Conservation (phyloP, 2,329 filamentous ascomycete genomes). For the Beauveria scarabaeidicola region DNA sequence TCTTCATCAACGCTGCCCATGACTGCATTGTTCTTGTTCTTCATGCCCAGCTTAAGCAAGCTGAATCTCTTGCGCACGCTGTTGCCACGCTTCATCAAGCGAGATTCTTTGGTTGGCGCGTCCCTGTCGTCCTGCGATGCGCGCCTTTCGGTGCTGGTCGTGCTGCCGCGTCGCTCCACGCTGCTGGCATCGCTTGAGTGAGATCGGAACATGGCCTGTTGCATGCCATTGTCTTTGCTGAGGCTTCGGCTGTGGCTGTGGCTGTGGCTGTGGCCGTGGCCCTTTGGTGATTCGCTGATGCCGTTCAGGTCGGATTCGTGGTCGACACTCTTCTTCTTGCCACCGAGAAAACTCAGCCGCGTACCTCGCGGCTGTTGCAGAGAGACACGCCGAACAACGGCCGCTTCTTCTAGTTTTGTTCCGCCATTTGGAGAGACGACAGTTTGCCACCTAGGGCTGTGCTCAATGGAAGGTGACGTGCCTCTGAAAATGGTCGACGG, state of each 20-base stretch:
- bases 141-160: conserved; percentile 16
- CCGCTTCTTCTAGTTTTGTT: conserved; percentile 38
- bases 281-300: conserved; percentile 17
- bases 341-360: conserved; percentile 49
- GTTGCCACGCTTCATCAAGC: conserved; percentile 39
- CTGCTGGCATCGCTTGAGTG: conserved; percentile 19
- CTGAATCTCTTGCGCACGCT: conserved; percentile 73
- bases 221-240: conserved; percentile 21
- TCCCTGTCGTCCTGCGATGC: conserved; percentile 19
- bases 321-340: conserved; percentile 37
- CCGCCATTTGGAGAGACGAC: conserved; percentile 27
- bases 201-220: conserved; percentile 37
- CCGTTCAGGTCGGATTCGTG: conserved; percentile 22
- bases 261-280: conserved; percentile 20
- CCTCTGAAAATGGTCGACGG: conserved; percentile 40
- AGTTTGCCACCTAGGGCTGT: conserved; percentile 24
- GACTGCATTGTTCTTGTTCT: conserved; percentile 44
- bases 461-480: conserved; percentile 37
- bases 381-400: conserved; percentile 42
- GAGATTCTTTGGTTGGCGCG: conserved; percentile 24
- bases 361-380: conserved; percentile 40
- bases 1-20: conserved; percentile 51
- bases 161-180: conserved; percentile 17
- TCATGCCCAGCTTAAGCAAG: conserved; percentile 66
- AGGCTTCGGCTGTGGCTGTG: conserved; percentile 21